Base-by-base conservation (phyloP, 2,329 filamentous ascomycete genomes). In the Thyridium curvatum region DNA sequence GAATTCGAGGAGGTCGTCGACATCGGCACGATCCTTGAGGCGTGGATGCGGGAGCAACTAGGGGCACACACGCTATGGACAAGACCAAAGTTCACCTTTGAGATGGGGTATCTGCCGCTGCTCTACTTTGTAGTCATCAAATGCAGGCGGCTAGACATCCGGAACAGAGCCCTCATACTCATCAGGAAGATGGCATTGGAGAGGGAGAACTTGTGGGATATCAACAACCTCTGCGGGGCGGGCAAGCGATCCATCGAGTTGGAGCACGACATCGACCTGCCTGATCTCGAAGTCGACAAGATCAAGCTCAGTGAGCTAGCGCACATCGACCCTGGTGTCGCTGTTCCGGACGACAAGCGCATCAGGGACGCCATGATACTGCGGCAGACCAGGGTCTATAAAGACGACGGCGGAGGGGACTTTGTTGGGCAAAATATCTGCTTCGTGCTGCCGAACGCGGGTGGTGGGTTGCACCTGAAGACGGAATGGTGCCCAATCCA, bases 21-120 rank as follows among this genome's bases (percentile, higher is more conserved):
- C 1, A 45, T 62, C 0, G 58, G 60, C 0, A 52, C 55, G 4
- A 47, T 53, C 0, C 51, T 62, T 48, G 42, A 53, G 13, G 39
- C 18, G 18, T 35, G 8, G 8, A 35, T 18, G 34, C 12, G 18
- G 8, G 18, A 12, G 18, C 15, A 15, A 14, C 18, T 10, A 10
- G 21, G 21, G 21, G 21, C 10, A 10, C 10, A 49, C 32, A 41
- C 46, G 1, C 41, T 48, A 10, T 26, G 21, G 21, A 26, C 13
- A 21, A 31, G 12, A 14, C 28, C 46, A 37, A 46, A 45, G 34
- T 70, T 70, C 29, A 59, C 55, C 6, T 69, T 69, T 34, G 65
- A 69, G 30, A 66, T 62, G 12, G 62, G 66, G 15, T 39, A 68
- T 1, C 54, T 69, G 18, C 59, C 64, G 0, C 60, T 65, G 1